These are phyloP conservation scores for Globisporangium parvum DNA, from an alignment of 352 stramenopile genomes.

Conservation along the genomic window DNA sequence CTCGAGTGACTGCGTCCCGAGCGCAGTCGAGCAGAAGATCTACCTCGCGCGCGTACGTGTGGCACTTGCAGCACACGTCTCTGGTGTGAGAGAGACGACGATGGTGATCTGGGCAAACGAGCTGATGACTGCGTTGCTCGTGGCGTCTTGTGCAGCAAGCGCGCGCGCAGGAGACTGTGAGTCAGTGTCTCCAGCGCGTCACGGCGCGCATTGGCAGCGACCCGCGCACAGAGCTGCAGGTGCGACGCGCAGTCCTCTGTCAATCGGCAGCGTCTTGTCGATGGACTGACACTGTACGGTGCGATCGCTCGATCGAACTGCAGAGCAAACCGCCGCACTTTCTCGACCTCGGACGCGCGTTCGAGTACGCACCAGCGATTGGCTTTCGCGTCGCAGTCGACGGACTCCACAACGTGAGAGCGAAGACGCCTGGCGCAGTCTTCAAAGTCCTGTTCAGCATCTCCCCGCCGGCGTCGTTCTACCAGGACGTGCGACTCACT, in stretches of 20 bases:
- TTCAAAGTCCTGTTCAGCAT: conserved; percentile 57
- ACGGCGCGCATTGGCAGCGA: too few species aligned
- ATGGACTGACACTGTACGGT: too few species aligned
- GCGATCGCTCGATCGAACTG: too few species aligned
- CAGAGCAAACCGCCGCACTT: conserved; percentile 39
- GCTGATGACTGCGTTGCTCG: too few species aligned
- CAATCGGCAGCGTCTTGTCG: too few species aligned
- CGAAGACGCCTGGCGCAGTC: conserved; percentile 28
- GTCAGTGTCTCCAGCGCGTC: too few species aligned
- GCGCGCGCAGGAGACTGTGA: too few species aligned
- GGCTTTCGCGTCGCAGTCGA: conserved; percentile 68
- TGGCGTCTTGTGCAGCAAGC: too few species aligned
- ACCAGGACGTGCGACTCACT: conserved; percentile 47
- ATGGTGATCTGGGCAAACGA: too few species aligned
- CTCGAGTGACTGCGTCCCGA: conserved; percentile 33
- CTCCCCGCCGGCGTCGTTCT: conserved; percentile 51
- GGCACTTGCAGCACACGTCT: too few species aligned
- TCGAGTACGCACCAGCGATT: conserved; percentile 46
- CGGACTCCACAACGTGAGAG: conserved; percentile 58
- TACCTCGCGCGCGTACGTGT: conserved; percentile 41
- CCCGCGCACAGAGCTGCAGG: too few species aligned
- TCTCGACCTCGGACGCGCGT: conserved; percentile 37
- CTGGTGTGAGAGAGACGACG: neutral
- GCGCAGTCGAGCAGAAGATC: conserved; percentile 48
- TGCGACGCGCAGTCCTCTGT: too few species aligned